A percentile compares a stretch with the other conserved stretches of the same genome.
phyloP scores from a whole-genome alignment of 2,329 filamentous ascomycete genomes.

The Magnaporthiopsis rhizophila region DNA sequence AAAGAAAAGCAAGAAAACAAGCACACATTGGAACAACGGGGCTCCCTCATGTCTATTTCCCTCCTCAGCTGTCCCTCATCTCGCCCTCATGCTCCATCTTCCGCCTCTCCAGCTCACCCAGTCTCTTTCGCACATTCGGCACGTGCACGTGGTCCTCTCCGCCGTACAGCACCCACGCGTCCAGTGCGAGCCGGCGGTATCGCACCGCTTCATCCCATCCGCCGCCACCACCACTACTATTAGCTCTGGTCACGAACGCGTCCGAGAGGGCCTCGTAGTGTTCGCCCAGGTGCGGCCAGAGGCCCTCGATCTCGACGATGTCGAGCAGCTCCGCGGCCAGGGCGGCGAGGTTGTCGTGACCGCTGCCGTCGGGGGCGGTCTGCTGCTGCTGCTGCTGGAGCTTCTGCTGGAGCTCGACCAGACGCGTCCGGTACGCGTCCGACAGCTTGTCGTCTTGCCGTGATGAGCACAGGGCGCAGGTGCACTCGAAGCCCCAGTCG shows the following conservation, averaged over 20 bases:
- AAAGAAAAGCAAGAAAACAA: too few species aligned
- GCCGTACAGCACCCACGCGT: constrained; percentile 11
- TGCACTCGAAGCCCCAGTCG: constrained; percentile 20
- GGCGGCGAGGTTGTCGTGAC: not conserved
- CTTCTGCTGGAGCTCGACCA: not conserved
- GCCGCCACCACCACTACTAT: not conserved
- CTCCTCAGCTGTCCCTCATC: not conserved
- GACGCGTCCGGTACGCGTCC: not conserved
- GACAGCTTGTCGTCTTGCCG: constrained; percentile 10
- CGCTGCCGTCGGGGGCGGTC: not conserved
- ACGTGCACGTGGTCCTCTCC: constrained; percentile 11
- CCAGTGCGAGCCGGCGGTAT: constrained; percentile 9
- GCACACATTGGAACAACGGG: too few species aligned
- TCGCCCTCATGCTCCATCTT: not conserved
- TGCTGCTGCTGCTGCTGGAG: not conserved
- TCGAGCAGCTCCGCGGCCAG: constrained; percentile 10
- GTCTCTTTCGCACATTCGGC: not conserved
- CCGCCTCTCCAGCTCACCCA: constrained; percentile 1
- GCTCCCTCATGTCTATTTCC: not conserved
- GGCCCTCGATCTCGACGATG: constrained; percentile 10
- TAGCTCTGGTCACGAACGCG: constrained; percentile 10
- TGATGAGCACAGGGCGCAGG: constrained; percentile 17
- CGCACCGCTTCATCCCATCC: constrained; percentile 7
- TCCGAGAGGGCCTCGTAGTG: constrained; percentile 13
- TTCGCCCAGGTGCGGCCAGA: constrained; percentile 11